A percentile compares a stretch with the other conserved stretches of the same genome.
Evolutionary conservation across 1,284 basidiomycete species (phyloP).

Genomic region (Tausonia pullulans): DNA sequence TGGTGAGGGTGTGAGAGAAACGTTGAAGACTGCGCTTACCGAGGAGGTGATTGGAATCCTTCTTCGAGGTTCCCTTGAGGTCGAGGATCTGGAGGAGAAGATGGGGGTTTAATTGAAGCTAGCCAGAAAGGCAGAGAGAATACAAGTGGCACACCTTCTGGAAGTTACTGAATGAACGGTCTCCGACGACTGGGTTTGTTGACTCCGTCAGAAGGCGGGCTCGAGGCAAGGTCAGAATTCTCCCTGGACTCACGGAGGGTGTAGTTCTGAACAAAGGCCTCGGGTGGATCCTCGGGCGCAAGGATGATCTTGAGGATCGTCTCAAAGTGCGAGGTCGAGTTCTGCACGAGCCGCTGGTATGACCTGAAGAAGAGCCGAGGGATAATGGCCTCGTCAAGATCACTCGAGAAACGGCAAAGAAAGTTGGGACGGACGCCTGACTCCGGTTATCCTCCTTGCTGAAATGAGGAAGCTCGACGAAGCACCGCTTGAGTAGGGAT

Average conservation of each 20-base stretch:
- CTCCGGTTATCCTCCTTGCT: constrained; percentile 22
- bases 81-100: constrained; percentile 63
- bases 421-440: constrained; percentile 15
- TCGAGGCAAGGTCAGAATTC: no score
- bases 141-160: constrained; percentile 60
- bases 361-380: constrained; percentile 7
- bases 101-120: not conserved
- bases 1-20: no score
- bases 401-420: not conserved
- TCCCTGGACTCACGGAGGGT: constrained; percentile 42
- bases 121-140: not conserved
- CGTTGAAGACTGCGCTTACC: no score
- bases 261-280: constrained; percentile 89
- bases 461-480: constrained; percentile 58
- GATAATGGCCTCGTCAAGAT: not conserved
- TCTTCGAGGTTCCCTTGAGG: constrained; percentile 79
- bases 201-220: no score
- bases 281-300: constrained; percentile 80
- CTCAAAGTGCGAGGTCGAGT: constrained; percentile 55
- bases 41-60: constrained; percentile 75
- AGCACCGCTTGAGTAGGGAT: constrained; percentile 69
- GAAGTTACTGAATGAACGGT: constrained; percentile 87
- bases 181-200: constrained; percentile 51
- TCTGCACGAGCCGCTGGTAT: constrained; percentile 11
- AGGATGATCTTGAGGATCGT: constrained; percentile 88